A percentile compares a stretch with the other conserved stretches of the same genome.
phyloP scores from a whole-genome alignment of 371 early-diverging fungal genomes.

The Haplosporangium sp. region DNA sequence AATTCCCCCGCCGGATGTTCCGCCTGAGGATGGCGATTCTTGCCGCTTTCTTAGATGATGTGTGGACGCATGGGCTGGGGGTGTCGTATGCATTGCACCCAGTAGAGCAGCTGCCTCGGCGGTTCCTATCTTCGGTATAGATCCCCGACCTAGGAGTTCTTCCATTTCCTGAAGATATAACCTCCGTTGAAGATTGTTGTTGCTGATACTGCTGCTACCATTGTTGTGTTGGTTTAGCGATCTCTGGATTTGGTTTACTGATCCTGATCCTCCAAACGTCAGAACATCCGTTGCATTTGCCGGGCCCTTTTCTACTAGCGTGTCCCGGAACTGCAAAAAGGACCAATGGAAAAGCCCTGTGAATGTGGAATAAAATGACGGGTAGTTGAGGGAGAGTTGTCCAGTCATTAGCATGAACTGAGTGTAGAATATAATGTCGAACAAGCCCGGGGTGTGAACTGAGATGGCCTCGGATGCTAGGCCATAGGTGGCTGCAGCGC shows the following conservation, averaged over 20 bases:
- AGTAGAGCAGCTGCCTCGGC: neutral
- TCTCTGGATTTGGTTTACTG: slow-evolving; percentile 31
- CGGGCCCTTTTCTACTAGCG: slow-evolving; percentile 34
- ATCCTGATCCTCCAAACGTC: slow-evolving; percentile 36
- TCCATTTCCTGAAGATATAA: too few species aligned
- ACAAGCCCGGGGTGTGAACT: slow-evolving; percentile 65
- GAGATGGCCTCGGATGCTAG: slow-evolving; percentile 60
- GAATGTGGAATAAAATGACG: slow-evolving; percentile 62
- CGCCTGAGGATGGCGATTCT: too few species aligned
- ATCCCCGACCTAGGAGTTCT: neutral
- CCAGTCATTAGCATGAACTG: slow-evolving; percentile 65
- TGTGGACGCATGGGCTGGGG: neutral
- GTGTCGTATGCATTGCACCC: neutral
- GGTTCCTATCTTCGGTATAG: slow-evolving; percentile 6
- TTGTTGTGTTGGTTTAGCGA: neutral
- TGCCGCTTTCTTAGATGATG: slow-evolving; percentile 17
- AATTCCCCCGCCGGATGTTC: too few species aligned
- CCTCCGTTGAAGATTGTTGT: neutral
- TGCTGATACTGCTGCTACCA: neutral
- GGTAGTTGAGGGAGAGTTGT: slow-evolving; percentile 62
- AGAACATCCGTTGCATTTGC: slow-evolving; percentile 39
- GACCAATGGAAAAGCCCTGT: slow-evolving; percentile 68
- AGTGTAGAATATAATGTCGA: slow-evolving; percentile 63
- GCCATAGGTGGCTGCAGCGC: slow-evolving; percentile 65
- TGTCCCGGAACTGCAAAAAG: slow-evolving; percentile 50